Conservation (phyloP, 805 yeast species). For the Brettanomyces custersianus region DNA sequence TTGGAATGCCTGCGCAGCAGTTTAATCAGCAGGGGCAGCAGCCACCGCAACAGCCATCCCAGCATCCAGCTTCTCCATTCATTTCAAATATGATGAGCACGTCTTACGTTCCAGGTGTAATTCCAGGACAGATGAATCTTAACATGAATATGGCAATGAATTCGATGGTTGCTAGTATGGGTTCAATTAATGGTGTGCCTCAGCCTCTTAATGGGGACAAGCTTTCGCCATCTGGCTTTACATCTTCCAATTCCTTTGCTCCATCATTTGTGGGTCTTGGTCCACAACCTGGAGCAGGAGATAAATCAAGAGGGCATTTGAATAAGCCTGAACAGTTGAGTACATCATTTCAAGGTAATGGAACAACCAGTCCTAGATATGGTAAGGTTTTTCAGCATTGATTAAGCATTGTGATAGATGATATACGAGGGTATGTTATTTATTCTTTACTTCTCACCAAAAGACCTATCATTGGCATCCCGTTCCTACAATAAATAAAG, state of each 20-base stretch:
- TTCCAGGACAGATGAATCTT: neutral
- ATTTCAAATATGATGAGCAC: no score
- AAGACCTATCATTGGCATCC: no score
- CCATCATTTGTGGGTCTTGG: no score
- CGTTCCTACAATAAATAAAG: no score
- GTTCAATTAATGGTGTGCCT: neutral
- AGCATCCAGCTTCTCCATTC: neutral
- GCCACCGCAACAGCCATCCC: neutral
- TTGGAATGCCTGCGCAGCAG: neutral
- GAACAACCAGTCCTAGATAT: neutral
- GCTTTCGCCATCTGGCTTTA: no score
- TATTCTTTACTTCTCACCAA: no score
- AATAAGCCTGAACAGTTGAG: no score
- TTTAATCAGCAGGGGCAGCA: neutral
- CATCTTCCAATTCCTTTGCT: no score
- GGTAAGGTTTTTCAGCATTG: neutral
- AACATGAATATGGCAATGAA: constrained; percentile 4
- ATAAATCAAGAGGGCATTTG: no score
- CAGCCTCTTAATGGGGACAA: neutral
- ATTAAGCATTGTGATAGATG: neutral
- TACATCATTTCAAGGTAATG: neutral
- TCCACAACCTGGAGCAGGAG: no score
- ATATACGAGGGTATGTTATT: constrained; percentile 6
- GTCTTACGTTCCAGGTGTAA: neutral
- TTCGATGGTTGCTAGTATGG: constrained; percentile 2